These are phyloP conservation scores for Stephania yunnanensis DNA, from an alignment of 164 flowering plant species.

Conservation along the genomic window DNA sequence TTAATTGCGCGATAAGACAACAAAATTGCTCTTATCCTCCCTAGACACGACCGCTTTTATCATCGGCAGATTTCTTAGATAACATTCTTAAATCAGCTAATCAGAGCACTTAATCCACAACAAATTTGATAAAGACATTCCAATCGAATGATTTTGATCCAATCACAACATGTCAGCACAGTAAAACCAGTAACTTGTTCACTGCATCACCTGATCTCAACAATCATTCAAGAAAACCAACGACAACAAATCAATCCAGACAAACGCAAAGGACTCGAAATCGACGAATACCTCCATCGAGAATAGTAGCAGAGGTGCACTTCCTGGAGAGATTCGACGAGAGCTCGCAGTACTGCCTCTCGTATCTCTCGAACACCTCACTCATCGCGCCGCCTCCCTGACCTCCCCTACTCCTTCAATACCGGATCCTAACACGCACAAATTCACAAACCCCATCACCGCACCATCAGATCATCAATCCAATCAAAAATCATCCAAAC, in stretches of 20 bases:
- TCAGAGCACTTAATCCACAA: too few relatives aligned
- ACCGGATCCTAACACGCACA: background rate
- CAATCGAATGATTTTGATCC: background rate
- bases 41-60: too few relatives aligned
- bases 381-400: conserved; percentile 36
- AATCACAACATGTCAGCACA: too few relatives aligned
- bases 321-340: conserved; percentile 64
- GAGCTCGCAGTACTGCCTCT: conserved; percentile 74
- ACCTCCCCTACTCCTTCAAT: background rate
- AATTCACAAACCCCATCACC: background rate
- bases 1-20: too few relatives aligned
- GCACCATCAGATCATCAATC: background rate
- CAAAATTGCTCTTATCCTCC: too few relatives aligned
- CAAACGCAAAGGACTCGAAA: background rate
- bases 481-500: background rate
- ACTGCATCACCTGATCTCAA: background rate
- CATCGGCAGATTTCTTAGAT: too few relatives aligned
- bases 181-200: too few relatives aligned
- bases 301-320: conserved; percentile 50
- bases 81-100: too few relatives aligned
- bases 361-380: conserved; percentile 70
- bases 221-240: background rate
- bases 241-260: background rate
- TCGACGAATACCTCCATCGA: conserved; percentile 55
- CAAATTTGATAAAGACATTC: too few relatives aligned